Percentiles rank a stretch among this genome's conserved stretches.
phyloP scores from a whole-genome alignment of 148 eudicot genomes.

The Heliosperma pusillum region DNA sequence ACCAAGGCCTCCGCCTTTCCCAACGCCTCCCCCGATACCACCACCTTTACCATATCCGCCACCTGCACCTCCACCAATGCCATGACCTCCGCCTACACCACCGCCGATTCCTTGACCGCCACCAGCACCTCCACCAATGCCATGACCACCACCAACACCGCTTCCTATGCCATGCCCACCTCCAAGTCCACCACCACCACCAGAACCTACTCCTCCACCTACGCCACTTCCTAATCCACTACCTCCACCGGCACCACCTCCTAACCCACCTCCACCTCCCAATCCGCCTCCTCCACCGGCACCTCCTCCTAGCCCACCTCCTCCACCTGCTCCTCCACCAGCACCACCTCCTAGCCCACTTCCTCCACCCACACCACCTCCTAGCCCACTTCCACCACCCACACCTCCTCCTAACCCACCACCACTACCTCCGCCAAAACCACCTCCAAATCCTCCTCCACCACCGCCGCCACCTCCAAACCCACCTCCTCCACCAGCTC shows the following conservation, averaged over 20 bases:
- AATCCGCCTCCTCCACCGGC: constrained; percentile 19
- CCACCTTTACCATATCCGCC: constrained; percentile 18
- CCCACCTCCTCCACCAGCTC: constrained; percentile 25
- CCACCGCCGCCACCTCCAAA: constrained; percentile 9
- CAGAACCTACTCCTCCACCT: constrained; percentile 28
- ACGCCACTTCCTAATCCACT: constrained; percentile 23
- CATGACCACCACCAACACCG: constrained; percentile 24
- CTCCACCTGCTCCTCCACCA: constrained; percentile 13
- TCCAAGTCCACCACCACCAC: constrained; percentile 22
- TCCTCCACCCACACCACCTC: constrained; percentile 24
- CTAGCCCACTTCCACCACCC: constrained; percentile 24
- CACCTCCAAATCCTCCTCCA: constrained; percentile 15
- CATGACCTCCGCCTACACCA: constrained; percentile 27
- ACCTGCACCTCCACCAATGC: constrained; percentile 25
- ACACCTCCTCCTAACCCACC: constrained; percentile 18
- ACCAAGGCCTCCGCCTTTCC: constrained; percentile 25
- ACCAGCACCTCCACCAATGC: not conserved
- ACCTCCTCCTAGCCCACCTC: constrained; percentile 24
- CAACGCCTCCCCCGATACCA: constrained; percentile 23
- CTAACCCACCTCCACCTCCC: constrained; percentile 22
- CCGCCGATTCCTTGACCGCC: constrained; percentile 7
- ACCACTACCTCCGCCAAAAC: constrained; percentile 17
- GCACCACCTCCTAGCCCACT: constrained; percentile 15
- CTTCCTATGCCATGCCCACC: constrained; percentile 12
- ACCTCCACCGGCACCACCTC: constrained; percentile 22